Evolutionary conservation across 1,284 basidiomycete genomes (phyloP), one percentile per base, ranked within the genome.

Genomic region (Polyporus tsugae): DNA sequence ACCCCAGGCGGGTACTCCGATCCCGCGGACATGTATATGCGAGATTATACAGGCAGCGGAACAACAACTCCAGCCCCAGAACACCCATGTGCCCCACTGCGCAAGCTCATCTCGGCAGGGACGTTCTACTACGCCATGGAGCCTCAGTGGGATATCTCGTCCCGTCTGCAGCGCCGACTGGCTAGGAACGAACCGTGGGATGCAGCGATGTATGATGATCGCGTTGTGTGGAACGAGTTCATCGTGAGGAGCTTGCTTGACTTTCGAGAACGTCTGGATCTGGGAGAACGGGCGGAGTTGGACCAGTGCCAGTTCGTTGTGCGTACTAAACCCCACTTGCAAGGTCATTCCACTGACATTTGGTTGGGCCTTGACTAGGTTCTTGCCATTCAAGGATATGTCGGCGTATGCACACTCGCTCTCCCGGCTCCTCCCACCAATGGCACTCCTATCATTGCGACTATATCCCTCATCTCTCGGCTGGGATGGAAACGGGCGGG

Each of bases 401-500:
- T 90, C 70, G 95, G 94, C 0, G 83, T 88, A 58, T 91, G 85
- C 77, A 90, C 87, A 2, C 89, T 91, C 81, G 88, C 89, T 25
- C 81, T 94, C 35, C 91, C 92, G 53, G 88, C 87, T 36, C 94
- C 90, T 33, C 93, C 91, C 59, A 90, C 88, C 33, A 86, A 90
- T 76, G 92, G 90, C 10, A 78, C 85, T 57, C 91, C 90, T 19
- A 84, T 84, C 52, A 81, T 92, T 66, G 91, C 89, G 13, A 91
- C 91, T 1, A 80, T 97, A 19, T 90, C 91, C 2, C 81, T 98
- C 67, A 92, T 98, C 64, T 95, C 93, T 10, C 86, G 97, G 35
- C 85, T 99, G 9, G 94, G 96, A 41, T 97, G 95, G 91, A 97
- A 96, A 80, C 87, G 97, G 70, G 97, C 98, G 22, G 98, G 98